These are phyloP conservation scores for Cantharellus cinnabarinus DNA, from an alignment of 768 basidiomycete genomes.

Conservation along the genomic window DNA sequence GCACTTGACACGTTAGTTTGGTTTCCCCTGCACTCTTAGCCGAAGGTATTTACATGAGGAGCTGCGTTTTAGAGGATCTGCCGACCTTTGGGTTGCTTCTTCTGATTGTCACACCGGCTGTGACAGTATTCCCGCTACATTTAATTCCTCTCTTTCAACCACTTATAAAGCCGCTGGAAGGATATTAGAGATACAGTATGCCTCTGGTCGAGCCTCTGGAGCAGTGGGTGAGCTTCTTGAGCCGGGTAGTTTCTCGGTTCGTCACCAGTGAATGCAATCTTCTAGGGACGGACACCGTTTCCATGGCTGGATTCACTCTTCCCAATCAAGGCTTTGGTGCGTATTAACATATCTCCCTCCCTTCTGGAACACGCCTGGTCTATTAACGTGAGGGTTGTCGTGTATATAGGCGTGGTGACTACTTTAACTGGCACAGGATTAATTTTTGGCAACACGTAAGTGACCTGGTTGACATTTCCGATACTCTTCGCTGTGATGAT, in stretches of 20 bases:
- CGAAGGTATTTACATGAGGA: background rate
- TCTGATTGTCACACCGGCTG: background rate
- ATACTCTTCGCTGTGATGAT: background rate
- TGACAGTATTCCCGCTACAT: background rate
- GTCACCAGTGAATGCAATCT: background rate
- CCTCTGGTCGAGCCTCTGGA: background rate
- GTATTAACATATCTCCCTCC: background rate
- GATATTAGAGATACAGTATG: background rate
- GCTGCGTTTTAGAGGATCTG: background rate
- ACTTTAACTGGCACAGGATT: too few species aligned
- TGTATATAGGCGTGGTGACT: too few species aligned
- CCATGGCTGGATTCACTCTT: background rate
- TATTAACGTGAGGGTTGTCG: background rate
- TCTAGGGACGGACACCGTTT: background rate
- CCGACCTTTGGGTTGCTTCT: background rate
- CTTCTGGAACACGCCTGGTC: background rate
- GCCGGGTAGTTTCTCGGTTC: background rate
- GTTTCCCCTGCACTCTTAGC: background rate
- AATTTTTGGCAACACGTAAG: slow-evolving; percentile 3
- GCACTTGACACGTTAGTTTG: background rate
- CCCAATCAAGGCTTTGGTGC: background rate
- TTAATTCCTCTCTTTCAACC: background rate
- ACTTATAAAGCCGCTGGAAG: background rate
- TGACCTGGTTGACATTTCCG: background rate
- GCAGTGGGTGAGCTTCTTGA: background rate